phyloP scores from a whole-genome alignment of 352 stramenopile genomes.

The Phytophthora ramorum region DNA sequence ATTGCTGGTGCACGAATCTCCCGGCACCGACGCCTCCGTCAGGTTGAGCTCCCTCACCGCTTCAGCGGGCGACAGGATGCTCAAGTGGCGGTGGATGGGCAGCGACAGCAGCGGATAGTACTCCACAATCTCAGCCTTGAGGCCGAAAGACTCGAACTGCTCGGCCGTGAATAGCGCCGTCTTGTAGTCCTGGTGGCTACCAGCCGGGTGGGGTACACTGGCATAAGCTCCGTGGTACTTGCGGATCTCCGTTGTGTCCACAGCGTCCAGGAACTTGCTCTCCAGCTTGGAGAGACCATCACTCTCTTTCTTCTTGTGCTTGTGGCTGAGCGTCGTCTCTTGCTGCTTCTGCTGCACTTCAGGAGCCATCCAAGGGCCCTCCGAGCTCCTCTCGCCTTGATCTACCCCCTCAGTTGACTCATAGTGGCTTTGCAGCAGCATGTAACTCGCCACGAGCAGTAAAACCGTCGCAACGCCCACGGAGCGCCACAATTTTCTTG shows the following conservation, averaged over 20 bases:
- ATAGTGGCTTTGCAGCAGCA: conserved; percentile 31
- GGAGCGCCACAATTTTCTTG: conserved; percentile 20
- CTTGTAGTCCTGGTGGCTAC: conserved; percentile 63
- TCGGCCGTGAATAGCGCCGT: conserved; percentile 65
- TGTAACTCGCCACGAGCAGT: conserved; percentile 26
- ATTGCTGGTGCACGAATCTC: conserved; percentile 71
- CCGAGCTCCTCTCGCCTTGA: neutral
- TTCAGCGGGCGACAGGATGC: conserved; percentile 51
- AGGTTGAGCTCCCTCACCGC: conserved; percentile 52
- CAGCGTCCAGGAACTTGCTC: conserved; percentile 26
- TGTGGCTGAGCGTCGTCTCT: conserved; percentile 22
- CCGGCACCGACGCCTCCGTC: conserved; percentile 60
- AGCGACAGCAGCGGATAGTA: conserved; percentile 80
- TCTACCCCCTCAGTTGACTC: neutral
- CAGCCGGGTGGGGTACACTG: conserved; percentile 50
- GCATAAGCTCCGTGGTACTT: conserved; percentile 42
- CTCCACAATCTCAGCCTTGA: conserved; percentile 69
- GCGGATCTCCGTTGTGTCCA: conserved; percentile 34
- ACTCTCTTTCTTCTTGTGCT: conserved; percentile 20
- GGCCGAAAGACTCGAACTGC: conserved; percentile 63
- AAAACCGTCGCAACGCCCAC: conserved; percentile 21
- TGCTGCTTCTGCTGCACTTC: conserved; percentile 1
- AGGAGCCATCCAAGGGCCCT: neutral
- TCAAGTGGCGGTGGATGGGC: conserved; percentile 50
- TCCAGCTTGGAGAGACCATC: conserved; percentile 33